Base-by-base conservation (phyloP, 2,329 filamentous ascomycete species). In the Hypoxylon sp. region DNA sequence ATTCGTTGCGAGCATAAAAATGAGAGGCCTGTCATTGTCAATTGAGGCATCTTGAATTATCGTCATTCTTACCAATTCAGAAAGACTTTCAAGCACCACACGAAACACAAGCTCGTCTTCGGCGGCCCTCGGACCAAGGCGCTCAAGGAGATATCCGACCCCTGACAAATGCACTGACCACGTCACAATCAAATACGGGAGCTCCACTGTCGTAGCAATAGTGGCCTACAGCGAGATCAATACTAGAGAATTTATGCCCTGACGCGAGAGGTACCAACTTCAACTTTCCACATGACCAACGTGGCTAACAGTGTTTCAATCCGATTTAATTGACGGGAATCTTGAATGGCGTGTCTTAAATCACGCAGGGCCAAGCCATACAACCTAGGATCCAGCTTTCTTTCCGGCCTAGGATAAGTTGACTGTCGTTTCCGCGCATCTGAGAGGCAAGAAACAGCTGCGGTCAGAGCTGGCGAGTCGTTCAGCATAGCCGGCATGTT, bases 221-320 rank as follows among this genome's bases (percentile, higher is more conserved):
- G 52, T 63, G 13, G 52, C 45, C 60, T 63, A 43, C 17, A 14
- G 5, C 9, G 2, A 30, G 19, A 23, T 57, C 13, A 58, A 14
- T 3, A 21, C 34, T 10, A 30, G 45, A 1, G 3, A 32, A 17
- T 7, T 11, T 11, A 17, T 19, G 13, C n/a, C n/a, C n/a, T n/a
- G n/a, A 21, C 23, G n/a, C 11, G 19, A 32, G 19, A 19, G 14
- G 14, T 51, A 25, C 60, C 13, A 7, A 57, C 60, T 46, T 57
- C 60, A 4, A 63, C 52, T 49, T 32, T 63, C 45, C 60, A 63
- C 60, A 63, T 56, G 6, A 62, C 30, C 21, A 62, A 25, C n/a
- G 45, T 56, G 17, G 60, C 60, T 17, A 62, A 34, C n/a, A 62
- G 38, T 23, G 60, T 62, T 50, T 62, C 60, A 10, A 62, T 43